These are phyloP conservation scores for Cercospora berteroae DNA, from an alignment of 2,329 filamentous ascomycete species.

Conservation along the genomic window DNA sequence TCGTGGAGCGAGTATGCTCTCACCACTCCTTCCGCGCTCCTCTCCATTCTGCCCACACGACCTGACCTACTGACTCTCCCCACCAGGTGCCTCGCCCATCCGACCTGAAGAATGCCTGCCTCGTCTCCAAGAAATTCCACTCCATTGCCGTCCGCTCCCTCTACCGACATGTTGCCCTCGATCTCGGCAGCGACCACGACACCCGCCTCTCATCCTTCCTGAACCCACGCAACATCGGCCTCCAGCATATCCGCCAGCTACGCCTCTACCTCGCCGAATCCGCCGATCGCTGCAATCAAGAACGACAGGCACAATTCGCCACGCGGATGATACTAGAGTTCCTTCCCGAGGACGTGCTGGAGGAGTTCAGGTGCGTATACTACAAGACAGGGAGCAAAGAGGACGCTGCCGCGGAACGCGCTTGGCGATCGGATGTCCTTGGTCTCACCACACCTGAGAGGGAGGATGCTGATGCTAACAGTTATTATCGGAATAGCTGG, in stretches of 20 bases:
- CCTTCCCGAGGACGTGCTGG: conserved; percentile 49
- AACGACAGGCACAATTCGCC: conserved; percentile 48
- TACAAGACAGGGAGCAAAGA: neutral
- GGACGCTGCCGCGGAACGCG: neutral
- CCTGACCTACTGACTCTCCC: conserved; percentile 5
- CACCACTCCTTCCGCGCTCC: neutral
- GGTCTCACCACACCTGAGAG: neutral
- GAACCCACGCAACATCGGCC: conserved; percentile 48
- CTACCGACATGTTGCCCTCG: conserved; percentile 49
- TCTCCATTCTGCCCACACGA: neutral
- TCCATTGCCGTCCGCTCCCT: conserved; percentile 47
- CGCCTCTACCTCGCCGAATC: conserved; percentile 49
- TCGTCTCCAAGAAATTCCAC: conserved; percentile 49
- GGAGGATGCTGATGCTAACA: conserved; percentile 26
- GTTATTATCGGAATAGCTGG: conserved; percentile 38
- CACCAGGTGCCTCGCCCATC: conserved; percentile 46
- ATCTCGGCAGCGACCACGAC: conserved; percentile 47
- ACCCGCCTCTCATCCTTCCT: conserved; percentile 47
- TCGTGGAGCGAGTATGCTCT: conserved; percentile 29
- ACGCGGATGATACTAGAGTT: conserved; percentile 51
- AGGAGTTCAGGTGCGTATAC: conserved; percentile 44
- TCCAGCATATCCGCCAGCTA: conserved; percentile 48
- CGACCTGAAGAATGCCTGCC: conserved; percentile 49
- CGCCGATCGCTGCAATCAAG: conserved; percentile 44
- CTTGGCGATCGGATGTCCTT: neutral